Percentiles rank a stretch among this genome's conserved stretches.
These are phyloP conservation scores for Metschnikowia similis DNA, from an alignment of 805 yeast genomes.

Conservation along the genomic window DNA sequence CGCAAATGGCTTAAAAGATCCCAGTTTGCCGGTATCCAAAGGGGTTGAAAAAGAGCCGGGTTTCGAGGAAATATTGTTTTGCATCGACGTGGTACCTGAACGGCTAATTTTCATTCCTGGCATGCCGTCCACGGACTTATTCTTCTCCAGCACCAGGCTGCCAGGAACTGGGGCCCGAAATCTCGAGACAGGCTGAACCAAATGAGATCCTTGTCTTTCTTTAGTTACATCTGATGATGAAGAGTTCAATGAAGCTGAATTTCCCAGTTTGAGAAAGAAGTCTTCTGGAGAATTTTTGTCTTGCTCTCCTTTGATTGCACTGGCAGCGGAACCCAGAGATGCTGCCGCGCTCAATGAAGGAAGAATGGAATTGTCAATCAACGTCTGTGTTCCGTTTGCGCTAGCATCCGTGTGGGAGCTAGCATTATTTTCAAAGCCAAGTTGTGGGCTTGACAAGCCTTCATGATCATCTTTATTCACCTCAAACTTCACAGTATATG, in stretches of 20 bases:
- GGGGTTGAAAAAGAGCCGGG: slow-evolving; percentile 9
- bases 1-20: slow-evolving; percentile 7
- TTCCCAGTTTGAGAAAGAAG: slow-evolving; percentile 38
- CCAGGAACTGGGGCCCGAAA: slow-evolving; percentile 23
- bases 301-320: slow-evolving; percentile 17
- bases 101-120: slow-evolving; percentile 35
- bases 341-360: slow-evolving; percentile 35
- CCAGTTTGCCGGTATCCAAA: slow-evolving; percentile 4
- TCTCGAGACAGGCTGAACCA: slow-evolving; percentile 45
- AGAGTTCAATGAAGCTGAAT: slow-evolving; percentile 18
- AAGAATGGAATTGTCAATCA: slow-evolving; percentile 24
- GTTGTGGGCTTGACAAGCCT: neutral
- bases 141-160: slow-evolving; percentile 35
- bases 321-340: slow-evolving; percentile 18
- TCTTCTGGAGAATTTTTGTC: slow-evolving; percentile 45
- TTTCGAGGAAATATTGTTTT: slow-evolving; percentile 15
- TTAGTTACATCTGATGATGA: slow-evolving; percentile 20
- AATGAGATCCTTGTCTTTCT: slow-evolving; percentile 29
- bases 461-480: slow-evolving; percentile 21
- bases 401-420: neutral
- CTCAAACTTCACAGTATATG: slow-evolving; percentile 70
- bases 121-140: slow-evolving; percentile 30
- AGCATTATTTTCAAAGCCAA: neutral
- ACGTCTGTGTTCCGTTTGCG: slow-evolving; percentile 1
- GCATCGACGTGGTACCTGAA: slow-evolving; percentile 15